phyloP scores from a whole-genome alignment of 805 yeast species.

The Zygoascus ofunaensis region DNA sequence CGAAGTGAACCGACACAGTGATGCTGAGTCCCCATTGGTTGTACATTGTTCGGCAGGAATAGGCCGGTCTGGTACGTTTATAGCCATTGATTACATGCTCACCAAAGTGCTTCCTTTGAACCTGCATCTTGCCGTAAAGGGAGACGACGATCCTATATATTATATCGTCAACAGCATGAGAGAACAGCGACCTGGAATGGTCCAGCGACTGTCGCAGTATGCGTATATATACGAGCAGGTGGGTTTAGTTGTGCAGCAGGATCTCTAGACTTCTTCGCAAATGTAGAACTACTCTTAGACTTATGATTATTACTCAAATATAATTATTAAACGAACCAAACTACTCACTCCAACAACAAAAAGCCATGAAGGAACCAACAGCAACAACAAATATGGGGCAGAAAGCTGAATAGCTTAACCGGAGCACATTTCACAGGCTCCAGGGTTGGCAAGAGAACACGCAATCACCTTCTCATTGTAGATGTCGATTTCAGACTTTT shows the following conservation, averaged over 20 bases:
- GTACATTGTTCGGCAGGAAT: slow-evolving; percentile 97
- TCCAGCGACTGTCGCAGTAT: slow-evolving; percentile 32
- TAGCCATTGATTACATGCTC: slow-evolving; percentile 51
- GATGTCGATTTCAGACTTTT: slow-evolving; percentile 59
- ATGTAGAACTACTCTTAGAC: too few species aligned
- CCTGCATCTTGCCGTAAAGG: background rate
- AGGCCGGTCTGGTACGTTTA: slow-evolving; percentile 89
- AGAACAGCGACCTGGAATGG: slow-evolving; percentile 35
- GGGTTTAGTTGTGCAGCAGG: background rate
- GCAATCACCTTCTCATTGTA: slow-evolving; percentile 90
- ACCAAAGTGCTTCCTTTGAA: slow-evolving; percentile 16
- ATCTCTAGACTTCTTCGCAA: background rate
- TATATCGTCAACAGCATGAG: slow-evolving; percentile 29
- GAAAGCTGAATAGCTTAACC: slow-evolving; percentile 43
- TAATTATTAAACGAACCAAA: too few species aligned
- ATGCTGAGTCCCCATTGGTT: slow-evolving; percentile 46
- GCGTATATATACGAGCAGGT: slow-evolving; percentile 28
- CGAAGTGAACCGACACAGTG: slow-evolving; percentile 41
- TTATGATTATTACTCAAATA: too few species aligned
- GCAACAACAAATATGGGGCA: slow-evolving; percentile 1
- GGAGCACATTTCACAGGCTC: slow-evolving; percentile 97
- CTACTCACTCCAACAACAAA: too few species aligned
- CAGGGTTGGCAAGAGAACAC: slow-evolving; percentile 94
- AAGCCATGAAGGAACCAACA: too few species aligned
- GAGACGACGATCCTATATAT: slow-evolving; percentile 20